Conservation (phyloP, 257 asterid species). For the Fraxinus cuspidata region DNA sequence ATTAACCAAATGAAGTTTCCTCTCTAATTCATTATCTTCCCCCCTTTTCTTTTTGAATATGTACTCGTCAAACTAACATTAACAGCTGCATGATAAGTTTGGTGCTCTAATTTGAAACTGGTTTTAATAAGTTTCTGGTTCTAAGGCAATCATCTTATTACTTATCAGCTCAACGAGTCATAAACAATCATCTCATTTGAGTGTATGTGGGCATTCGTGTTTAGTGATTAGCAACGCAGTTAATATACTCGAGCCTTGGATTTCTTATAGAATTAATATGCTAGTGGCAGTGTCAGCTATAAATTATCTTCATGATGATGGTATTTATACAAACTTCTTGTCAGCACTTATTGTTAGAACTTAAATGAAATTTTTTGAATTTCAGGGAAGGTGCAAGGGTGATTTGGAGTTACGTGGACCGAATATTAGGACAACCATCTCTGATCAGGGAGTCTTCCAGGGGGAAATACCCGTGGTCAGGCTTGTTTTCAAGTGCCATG, state of each 20-base stretch:
- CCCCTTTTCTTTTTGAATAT: not conserved
- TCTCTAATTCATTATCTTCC: not conserved
- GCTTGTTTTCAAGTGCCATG: constrained; percentile 60
- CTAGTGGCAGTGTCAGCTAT: not conserved
- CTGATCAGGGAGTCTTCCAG: constrained; percentile 93
- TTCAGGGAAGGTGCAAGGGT: constrained; percentile 96
- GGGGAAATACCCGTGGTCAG: constrained; percentile 96
- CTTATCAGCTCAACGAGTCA: not conserved
- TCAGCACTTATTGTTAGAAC: constrained; percentile 11
- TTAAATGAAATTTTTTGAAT: constrained; percentile 22
- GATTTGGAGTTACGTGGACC: constrained; percentile 92
- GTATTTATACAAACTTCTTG: not conserved
- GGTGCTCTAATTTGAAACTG: not conserved
- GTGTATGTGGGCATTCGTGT: not conserved
- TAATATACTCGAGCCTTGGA: constrained; percentile 1
- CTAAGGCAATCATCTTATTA: not conserved
- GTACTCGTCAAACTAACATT: not conserved
- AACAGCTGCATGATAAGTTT: not conserved
- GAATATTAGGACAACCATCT: constrained; percentile 96
- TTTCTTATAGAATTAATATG: not conserved
- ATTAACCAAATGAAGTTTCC: too few relatives aligned
- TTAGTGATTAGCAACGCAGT: not conserved
- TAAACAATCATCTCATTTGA: not conserved
- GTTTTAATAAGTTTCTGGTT: not conserved
- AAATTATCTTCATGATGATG: not conserved